Evolutionary conservation across 768 basidiomycete genomes (phyloP).

Genomic region (Lactarius tabidus): DNA sequence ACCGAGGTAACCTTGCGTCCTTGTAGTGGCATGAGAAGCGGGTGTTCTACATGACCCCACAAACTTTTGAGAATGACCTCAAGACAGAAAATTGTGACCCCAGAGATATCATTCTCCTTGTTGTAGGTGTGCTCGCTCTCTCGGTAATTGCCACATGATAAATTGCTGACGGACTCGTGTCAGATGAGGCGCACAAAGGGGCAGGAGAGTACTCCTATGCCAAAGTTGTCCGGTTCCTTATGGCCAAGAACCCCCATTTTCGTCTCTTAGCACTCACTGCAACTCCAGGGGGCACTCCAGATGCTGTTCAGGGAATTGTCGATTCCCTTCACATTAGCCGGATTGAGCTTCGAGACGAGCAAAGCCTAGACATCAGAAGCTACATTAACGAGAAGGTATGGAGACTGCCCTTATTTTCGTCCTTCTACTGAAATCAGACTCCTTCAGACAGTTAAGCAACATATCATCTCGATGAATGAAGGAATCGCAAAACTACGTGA

Average conservation of each 20-base stretch:
- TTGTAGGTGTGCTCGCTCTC: conserved; percentile 58
- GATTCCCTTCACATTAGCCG: conserved; percentile 91
- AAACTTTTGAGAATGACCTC: conserved; percentile 89
- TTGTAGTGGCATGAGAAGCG: conserved; percentile 75
- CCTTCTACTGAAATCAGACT: background rate
- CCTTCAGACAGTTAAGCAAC: conserved; percentile 64
- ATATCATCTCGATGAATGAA: conserved; percentile 69
- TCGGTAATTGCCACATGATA: background rate
- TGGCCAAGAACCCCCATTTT: conserved; percentile 93
- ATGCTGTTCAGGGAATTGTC: conserved; percentile 87
- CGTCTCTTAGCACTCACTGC: conserved; percentile 92
- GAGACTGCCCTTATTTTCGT: background rate
- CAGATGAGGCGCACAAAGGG: conserved; percentile 94
- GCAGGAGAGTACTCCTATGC: conserved; percentile 93
- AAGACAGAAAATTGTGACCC: conserved; percentile 68
- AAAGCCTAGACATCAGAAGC: conserved; percentile 77
- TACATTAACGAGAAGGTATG: conserved; percentile 86
- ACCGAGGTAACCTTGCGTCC: background rate
- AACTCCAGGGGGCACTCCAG: conserved; percentile 83
- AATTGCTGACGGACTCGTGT: background rate
- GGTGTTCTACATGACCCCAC: conserved; percentile 94
- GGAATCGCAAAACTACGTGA: conserved; percentile 64
- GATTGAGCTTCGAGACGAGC: conserved; percentile 92
- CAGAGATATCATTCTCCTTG: conserved; percentile 76
- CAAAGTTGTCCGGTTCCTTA: conserved; percentile 81